Conservation (phyloP, 345 rosid species). For the Arabidopsis arenosa region DNA sequence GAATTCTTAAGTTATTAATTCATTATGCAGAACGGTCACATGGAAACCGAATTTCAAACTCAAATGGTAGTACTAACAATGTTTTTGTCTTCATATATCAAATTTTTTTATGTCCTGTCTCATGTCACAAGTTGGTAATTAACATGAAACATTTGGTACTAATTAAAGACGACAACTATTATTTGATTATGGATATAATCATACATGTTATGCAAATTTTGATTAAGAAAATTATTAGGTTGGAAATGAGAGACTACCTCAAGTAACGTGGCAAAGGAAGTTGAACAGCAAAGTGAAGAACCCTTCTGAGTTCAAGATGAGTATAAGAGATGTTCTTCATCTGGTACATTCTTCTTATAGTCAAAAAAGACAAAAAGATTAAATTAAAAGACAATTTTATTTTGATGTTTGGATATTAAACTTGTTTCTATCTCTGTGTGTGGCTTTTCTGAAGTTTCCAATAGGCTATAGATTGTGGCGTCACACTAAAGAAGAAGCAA, state of each 20-base stretch:
- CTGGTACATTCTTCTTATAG: neutral
- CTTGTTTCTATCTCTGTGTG: neutral
- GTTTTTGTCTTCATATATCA: too few relatives aligned
- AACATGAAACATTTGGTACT: too few relatives aligned
- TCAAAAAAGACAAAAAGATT: neutral
- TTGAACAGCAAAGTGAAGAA: neutral
- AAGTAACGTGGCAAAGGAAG: neutral
- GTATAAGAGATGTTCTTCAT: neutral
- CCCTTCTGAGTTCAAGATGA: constrained; percentile 4
- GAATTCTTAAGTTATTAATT: too few relatives aligned
- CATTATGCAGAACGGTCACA: too few relatives aligned
- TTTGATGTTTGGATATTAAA: neutral
- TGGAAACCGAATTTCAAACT: too few relatives aligned
- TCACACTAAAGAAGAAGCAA: constrained; percentile 1
- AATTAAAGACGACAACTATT: too few relatives aligned
- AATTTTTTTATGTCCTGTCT: too few relatives aligned
- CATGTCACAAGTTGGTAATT: too few relatives aligned
- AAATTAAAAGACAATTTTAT: neutral
- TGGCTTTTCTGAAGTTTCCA: neutral
- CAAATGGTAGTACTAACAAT: too few relatives aligned
- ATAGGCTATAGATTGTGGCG: constrained; percentile 5
- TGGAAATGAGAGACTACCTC: neutral
- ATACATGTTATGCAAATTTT: too few relatives aligned
- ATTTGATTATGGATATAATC: too few relatives aligned
- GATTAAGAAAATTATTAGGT: neutral